phyloP scores from a whole-genome alignment of 805 yeast species.

The Saccharomycopsis babjevae region DNA sequence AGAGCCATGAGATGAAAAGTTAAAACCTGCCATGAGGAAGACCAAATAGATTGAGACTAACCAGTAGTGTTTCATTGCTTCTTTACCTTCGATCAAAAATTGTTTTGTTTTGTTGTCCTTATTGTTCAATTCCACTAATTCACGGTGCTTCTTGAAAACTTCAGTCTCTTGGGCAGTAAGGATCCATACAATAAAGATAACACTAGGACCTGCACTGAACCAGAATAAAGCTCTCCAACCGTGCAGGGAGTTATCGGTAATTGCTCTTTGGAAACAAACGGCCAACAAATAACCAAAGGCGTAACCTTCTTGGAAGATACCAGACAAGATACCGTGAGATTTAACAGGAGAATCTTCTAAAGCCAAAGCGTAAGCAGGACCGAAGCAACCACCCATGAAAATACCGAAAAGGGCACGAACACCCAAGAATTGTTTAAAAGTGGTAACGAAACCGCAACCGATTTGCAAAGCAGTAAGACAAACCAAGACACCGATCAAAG shows the following conservation, averaged over 20 bases:
- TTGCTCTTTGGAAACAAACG: slow-evolving; percentile 56
- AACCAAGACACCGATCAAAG: slow-evolving; percentile 36
- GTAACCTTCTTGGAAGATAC: slow-evolving; percentile 47
- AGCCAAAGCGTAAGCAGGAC: slow-evolving; percentile 56
- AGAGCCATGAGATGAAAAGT: slow-evolving; percentile 64
- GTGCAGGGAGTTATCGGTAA: slow-evolving; percentile 39
- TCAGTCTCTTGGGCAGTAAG: slow-evolving; percentile 50
- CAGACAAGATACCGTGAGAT: slow-evolving; percentile 54
- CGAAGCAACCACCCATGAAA: slow-evolving; percentile 52
- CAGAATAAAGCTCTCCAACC: slow-evolving; percentile 67
- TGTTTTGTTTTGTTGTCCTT: slow-evolving; percentile 17
- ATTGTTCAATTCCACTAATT: slow-evolving; percentile 17
- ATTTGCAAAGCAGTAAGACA: slow-evolving; percentile 45
- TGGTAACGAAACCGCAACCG: slow-evolving; percentile 52
- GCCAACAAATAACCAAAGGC: slow-evolving; percentile 61
- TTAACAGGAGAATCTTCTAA: slow-evolving; percentile 52
- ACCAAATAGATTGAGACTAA: slow-evolving; percentile 46
- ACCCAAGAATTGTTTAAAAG: slow-evolving; percentile 47
- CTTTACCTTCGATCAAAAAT: slow-evolving; percentile 19
- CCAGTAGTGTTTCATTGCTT: slow-evolving; percentile 45
- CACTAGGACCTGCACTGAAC: slow-evolving; percentile 64
- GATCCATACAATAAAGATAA: slow-evolving; percentile 50
- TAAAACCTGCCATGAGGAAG: slow-evolving; percentile 56
- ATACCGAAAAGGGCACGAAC: slow-evolving; percentile 55
- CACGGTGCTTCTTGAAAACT: slow-evolving; percentile 31